phyloP scores from a whole-genome alignment of 106 monocot species.

The Dendrobium nobile region DNA sequence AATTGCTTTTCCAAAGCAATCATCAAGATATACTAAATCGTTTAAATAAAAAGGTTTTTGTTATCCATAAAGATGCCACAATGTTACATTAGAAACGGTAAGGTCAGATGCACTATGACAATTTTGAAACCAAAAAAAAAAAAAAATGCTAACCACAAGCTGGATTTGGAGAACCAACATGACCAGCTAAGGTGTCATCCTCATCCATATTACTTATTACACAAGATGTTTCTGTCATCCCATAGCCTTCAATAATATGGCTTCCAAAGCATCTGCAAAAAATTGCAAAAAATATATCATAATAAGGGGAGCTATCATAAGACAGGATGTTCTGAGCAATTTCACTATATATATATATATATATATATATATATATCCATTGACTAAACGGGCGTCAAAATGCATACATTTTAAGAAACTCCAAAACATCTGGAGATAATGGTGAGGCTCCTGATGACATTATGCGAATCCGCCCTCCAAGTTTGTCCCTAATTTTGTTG shows the following conservation, averaged over 20 bases:
- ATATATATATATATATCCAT: background rate
- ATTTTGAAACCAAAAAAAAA: background rate
- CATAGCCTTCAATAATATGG: constrained; percentile 87
- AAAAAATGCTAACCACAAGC: constrained; percentile 56
- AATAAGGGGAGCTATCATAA: background rate
- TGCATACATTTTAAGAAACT: constrained; percentile 78
- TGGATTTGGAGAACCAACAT: constrained; percentile 94
- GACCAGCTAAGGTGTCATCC: constrained; percentile 67
- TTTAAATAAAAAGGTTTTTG: background rate
- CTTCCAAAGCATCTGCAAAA: constrained; percentile 80
- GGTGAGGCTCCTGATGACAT: constrained; percentile 97
- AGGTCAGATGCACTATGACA: background rate
- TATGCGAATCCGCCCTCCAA: constrained; percentile 80
- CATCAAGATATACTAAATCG: background rate
- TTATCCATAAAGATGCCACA: background rate
- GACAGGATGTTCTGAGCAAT: background rate
- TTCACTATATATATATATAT: background rate
- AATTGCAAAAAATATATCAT: background rate
- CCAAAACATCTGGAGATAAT: constrained; percentile 82
- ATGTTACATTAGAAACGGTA: background rate
- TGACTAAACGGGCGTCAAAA: background rate
- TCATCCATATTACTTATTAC: constrained; percentile 64
- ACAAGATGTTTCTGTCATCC: constrained; percentile 99
- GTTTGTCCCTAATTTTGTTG: constrained; percentile 88
- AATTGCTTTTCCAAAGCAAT: background rate